These are phyloP conservation scores for Colletotrichum siamense DNA, from an alignment of 2,329 filamentous ascomycete genomes.

Conservation along the genomic window DNA sequence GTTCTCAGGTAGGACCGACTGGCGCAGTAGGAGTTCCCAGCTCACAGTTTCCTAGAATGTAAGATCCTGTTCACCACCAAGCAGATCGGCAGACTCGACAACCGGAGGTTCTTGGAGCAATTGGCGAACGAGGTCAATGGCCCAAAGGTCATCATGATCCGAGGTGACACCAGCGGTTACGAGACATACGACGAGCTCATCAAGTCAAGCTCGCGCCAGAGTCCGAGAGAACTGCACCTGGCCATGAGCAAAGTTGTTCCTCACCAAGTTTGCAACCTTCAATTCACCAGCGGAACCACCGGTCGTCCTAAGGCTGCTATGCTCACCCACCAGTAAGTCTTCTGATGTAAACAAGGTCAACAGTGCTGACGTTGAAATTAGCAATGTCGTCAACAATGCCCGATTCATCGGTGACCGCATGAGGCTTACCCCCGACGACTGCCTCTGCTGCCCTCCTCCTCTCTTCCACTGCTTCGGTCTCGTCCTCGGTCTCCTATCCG, in stretches of 20 bases:
- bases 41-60: constrained; percentile 56
- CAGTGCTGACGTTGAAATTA: constrained; percentile 32
- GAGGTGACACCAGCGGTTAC: constrained; percentile 59
- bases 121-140: constrained; percentile 51
- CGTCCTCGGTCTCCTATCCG: constrained; percentile 75
- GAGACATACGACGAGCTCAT: constrained; percentile 66
- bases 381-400: constrained; percentile 68
- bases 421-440: constrained; percentile 69
- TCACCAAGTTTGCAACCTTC: constrained; percentile 74
- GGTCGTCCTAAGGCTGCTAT: constrained; percentile 77
- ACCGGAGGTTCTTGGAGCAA: constrained; percentile 62
- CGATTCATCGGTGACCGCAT: constrained; percentile 78
- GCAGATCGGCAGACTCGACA: constrained; percentile 70
- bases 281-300: constrained; percentile 79
- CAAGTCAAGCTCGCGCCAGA: constrained; percentile 52
- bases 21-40: background rate
- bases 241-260: constrained; percentile 62
- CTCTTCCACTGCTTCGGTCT: constrained; percentile 89
- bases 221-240: constrained; percentile 55
- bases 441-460: constrained; percentile 81
- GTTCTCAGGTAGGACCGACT: constrained; percentile 62
- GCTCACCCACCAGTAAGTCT: constrained; percentile 70
- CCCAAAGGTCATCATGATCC: constrained; percentile 65
- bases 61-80: constrained; percentile 76
- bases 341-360: background rate